Evolutionary conservation across 176 grass and related monocot genomes (phyloP), one percentile per base, ranked within the genome.

Genomic region (Eleusine coracana): DNA sequence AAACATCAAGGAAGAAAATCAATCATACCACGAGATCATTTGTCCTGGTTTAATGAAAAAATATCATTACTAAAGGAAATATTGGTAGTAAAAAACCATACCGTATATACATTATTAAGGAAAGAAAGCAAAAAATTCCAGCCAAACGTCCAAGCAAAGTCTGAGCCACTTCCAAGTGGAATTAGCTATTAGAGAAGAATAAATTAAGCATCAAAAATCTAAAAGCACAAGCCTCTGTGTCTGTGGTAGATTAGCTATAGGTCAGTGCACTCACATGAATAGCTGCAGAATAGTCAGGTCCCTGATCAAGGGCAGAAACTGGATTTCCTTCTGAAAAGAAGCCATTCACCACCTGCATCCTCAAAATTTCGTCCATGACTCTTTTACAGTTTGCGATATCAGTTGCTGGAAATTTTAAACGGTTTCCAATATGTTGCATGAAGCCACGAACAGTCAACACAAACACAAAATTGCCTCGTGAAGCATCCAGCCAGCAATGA

Each of bases 151-250:
- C 92, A 86, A 52, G 92, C 92, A 80, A 98, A 98, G 77, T 98
- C 96, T 77, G 96, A 98, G 55, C 91, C 96, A 59, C 92, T 98
- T 75, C 96, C 96, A 86, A 98, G 96, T 70, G 92, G 96, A 87
- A 98, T 93, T 75, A 98, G 89, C 92, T 98, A 91, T 76, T 14
- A 80, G 87, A 83, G 68, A 36, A 36, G 56, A 86, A 91, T 34
- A 69, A 74, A 68, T 63, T 27, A 70, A 31, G 18, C 20, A 73
- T 55, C 54, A 11, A 71, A 75, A 70, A 38, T 21, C 23, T 55
- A 55, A 75, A 70, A 37, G 15, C 18, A 70, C 6, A 34, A 79
- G 28, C 74, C 34, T n/a, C n/a, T n/a, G n/a, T n/a, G n/a, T 38
- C 71, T 45, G 38, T 21, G 39, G 15, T 73, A 54, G 15, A 66